Percentiles rank a stretch among this genome's conserved stretches.
These are phyloP conservation scores for Hymenoscyphus occultus DNA, from an alignment of 2,329 filamentous ascomycete genomes.

Conservation along the genomic window DNA sequence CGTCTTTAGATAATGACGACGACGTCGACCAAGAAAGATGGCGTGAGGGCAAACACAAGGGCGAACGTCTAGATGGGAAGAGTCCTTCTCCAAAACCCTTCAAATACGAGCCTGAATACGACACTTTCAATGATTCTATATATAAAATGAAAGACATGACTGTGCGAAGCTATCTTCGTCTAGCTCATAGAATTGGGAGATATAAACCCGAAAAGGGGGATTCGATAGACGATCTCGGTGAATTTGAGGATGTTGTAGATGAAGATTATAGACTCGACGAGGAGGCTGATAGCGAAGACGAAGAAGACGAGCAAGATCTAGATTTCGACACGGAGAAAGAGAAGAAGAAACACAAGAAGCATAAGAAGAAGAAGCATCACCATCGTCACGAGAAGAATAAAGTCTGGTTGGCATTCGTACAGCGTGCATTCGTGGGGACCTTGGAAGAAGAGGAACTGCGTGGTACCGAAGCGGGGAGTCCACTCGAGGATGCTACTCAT, in stretches of 20 bases:
- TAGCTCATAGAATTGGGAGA: conserved; percentile 75
- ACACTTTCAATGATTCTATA: conserved; percentile 70
- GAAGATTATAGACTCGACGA: conserved; percentile 24
- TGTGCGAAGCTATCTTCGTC: conserved; percentile 72
- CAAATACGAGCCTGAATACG: conserved; percentile 79
- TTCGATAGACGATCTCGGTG: conserved; percentile 25
- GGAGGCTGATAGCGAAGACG: conserved; percentile 32
- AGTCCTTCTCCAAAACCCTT: conserved; percentile 63
- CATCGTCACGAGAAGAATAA: conserved; percentile 59
- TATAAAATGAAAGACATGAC: conserved; percentile 82
- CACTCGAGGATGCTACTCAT: neutral
- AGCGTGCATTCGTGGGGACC: conserved; percentile 76
- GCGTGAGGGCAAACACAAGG: conserved; percentile 61
- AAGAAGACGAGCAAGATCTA: conserved; percentile 32
- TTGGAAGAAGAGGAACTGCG: conserved; percentile 62
- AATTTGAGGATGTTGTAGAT: conserved; percentile 26
- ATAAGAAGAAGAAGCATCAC: conserved; percentile 48
- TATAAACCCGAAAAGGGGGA: conserved; percentile 39
- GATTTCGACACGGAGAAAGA: conserved; percentile 27
- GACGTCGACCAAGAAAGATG: conserved; percentile 47
- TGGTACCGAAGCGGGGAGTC: conserved; percentile 16
- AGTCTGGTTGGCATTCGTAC: conserved; percentile 74
- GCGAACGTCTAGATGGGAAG: conserved; percentile 52
- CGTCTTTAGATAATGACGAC: conserved; percentile 28
- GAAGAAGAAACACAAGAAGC: conserved; percentile 27